Base-by-base conservation (phyloP, 78 protist species). In the Chrysochromulina parva region DNA sequence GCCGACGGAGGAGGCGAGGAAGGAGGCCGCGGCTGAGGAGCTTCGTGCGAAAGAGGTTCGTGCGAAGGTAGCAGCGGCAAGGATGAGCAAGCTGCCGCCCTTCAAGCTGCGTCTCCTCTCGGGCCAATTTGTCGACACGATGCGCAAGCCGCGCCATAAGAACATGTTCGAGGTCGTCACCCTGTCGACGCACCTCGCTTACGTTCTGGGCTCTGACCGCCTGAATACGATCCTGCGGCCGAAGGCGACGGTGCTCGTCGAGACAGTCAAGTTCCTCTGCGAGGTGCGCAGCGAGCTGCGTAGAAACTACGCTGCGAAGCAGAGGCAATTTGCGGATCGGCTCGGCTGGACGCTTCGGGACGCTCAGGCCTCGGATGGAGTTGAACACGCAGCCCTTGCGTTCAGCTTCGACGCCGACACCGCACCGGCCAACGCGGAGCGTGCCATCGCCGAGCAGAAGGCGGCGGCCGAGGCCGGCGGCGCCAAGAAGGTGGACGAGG, bases 231-330 rank as follows among this genome's bases (percentile, higher is more conserved):
- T 76, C 59, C 57, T 76, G 26, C 5, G 5, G 28, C 13, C 20
- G 58, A 19, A 28, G 47, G 84, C 91, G 17, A 20, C 59, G 48
- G 58, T 88, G 11, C 19, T 24, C n/a, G 17, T 50, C 69, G 91
- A 88, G 66, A 58, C 65, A 9, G 78, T 84, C 38, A 55, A 69
- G 13, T 69, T 88, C 91, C 26, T 88, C 53, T 22, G 52, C 47
- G 78, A 88, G 48, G 16, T 58, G 28, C n/a, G 54, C 85, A 69
- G 48, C 73, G 84, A 67, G 28, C 47, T 66, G n/a, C 69, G 89
- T 10, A 1, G 26, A 57, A 74, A n/a, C 20, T 58, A 26, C 89
- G 65, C 28, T 74, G 52, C 48, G 13, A 57, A n/a, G 57, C 78
- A 5, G 54, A 0, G 3, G 52, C 6, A 11, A 10, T 38, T 3